phyloP scores from a whole-genome alignment of 73 alveolate genomes.

The Symbiodinium pilosum region DNA sequence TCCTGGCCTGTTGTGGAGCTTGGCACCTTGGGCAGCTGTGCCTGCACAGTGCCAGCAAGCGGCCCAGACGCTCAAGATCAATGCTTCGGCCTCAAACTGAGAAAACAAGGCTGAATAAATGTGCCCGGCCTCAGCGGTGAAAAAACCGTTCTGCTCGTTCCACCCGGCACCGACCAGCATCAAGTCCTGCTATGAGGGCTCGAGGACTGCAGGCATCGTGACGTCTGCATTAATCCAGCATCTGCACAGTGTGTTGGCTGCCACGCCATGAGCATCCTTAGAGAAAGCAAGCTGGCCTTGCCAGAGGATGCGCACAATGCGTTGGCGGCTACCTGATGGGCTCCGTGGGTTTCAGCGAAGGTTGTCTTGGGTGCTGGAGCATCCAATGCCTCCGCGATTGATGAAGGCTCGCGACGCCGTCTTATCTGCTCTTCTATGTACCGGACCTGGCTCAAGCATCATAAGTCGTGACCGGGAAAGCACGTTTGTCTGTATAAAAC shows the following conservation, averaged over 20 bases:
- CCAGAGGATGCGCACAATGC: neutral
- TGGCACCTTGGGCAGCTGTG: neutral
- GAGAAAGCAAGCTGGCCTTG: neutral
- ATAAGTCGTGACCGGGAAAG: no score
- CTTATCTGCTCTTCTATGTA: slow-evolving; percentile 76
- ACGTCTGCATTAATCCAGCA: no score
- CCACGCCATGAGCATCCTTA: no score
- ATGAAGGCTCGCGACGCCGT: slow-evolving; percentile 55
- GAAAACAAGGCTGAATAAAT: no score
- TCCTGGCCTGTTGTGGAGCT: slow-evolving; percentile 3
- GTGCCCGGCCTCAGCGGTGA: slow-evolving; percentile 54
- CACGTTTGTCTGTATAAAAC: no score
- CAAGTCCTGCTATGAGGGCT: slow-evolving; percentile 51
- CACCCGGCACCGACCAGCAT: slow-evolving; percentile 80
- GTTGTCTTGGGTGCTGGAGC: neutral
- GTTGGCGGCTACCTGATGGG: neutral
- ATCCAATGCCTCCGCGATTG: neutral
- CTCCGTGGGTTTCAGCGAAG: no score
- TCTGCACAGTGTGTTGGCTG: no score
- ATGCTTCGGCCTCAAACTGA: no score
- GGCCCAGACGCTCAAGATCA: no score
- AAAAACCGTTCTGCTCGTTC: slow-evolving; percentile 57
- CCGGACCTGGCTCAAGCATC: slow-evolving; percentile 9
- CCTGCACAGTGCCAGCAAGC: neutral
- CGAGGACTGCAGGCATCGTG: no score